Evolutionary conservation across 2,329 filamentous ascomycete species (phyloP).

Genomic region (Diaporthe sp.): DNA sequence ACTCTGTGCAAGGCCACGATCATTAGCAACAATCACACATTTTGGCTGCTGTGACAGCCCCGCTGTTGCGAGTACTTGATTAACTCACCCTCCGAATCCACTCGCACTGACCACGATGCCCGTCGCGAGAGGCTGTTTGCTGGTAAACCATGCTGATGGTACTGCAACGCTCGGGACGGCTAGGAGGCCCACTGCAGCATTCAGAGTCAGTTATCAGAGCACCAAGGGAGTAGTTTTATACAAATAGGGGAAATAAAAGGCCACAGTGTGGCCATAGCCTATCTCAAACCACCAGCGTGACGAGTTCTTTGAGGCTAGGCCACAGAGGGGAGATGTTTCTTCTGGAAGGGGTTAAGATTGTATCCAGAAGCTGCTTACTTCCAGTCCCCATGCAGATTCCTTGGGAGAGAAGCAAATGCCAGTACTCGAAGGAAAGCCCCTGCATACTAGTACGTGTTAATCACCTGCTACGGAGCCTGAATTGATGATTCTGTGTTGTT

Average conservation of each 20-base stretch:
- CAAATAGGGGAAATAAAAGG: too few species aligned
- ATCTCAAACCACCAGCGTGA: too few species aligned
- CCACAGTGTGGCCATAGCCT: too few species aligned
- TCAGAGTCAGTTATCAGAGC: too few species aligned
- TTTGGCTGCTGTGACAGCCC: background rate
- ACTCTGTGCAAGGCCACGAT: background rate
- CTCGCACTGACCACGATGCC: conserved; percentile 43
- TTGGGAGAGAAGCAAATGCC: conserved; percentile 45
- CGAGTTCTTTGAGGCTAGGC: too few species aligned
- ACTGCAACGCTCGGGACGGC: conserved; percentile 50
- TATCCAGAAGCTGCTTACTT: too few species aligned
- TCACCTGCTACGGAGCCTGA: background rate
- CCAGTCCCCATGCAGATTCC: conserved; percentile 19
- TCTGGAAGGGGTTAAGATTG: too few species aligned
- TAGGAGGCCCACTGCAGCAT: conserved; percentile 46
- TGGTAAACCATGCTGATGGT: conserved; percentile 53
- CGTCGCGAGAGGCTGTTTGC: conserved; percentile 44
- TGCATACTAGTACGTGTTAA: conserved; percentile 45
- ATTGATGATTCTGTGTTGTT: background rate
- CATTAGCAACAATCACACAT: background rate
- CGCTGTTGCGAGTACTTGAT: background rate
- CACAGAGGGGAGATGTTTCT: too few species aligned
- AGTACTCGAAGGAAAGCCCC: conserved; percentile 55
- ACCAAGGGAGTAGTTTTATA: too few species aligned
- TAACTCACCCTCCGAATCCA: conserved; percentile 32